Evolutionary conservation across 2,329 filamentous ascomycete species (phyloP), one percentile per base, ranked within the genome.

Genomic region (Alternaria rosae): DNA sequence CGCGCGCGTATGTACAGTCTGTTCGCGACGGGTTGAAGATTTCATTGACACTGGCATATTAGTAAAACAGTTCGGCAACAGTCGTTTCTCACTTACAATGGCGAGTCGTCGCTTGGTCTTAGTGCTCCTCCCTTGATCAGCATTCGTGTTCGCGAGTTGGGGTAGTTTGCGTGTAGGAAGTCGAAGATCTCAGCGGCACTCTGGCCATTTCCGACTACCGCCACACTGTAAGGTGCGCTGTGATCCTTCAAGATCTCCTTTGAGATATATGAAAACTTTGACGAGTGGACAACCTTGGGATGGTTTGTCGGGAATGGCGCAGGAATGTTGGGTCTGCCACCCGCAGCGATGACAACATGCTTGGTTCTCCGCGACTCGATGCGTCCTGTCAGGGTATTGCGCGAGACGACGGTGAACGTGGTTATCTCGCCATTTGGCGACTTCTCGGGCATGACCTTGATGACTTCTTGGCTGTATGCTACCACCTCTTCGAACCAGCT

Each of bases 161-260:
- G 93, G 77, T 96, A 97, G 48, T 92, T 84, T 41, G 84, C 85
- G 73, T 94, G 91, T 52, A 98, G 82, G 79, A 97, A 94, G 82
- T 92, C 91, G 83, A 96, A 97, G 73, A 97, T 97, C 83, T 99
- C 94, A 10, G 94, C 94, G 3, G 93, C 93, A 77, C 92, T 96
- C 82, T 99, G 94, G 1, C 95, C 94, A 48, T 89, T 92, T 9
- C 94, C 94, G 42, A 98, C 85, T 11, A 98, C 91, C 9, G 92
- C 94, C 54, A 98, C 89, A 15, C 88, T 88, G 79, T 93, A 92
- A 3, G 84, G 85, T 3, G 83, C 82, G 32, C 84, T 80, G 57
- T 82, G 79, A 68, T 88, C 84, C 60, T 77, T 81, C 53, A 92
- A 85, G 32, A 92, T 83, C 65, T 86, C 79, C 52, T 86, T 85